Percentiles rank a stretch among this genome's conserved stretches.
phyloP scores from a whole-genome alignment of 83 land plant genomes.

The Picea abies region DNA sequence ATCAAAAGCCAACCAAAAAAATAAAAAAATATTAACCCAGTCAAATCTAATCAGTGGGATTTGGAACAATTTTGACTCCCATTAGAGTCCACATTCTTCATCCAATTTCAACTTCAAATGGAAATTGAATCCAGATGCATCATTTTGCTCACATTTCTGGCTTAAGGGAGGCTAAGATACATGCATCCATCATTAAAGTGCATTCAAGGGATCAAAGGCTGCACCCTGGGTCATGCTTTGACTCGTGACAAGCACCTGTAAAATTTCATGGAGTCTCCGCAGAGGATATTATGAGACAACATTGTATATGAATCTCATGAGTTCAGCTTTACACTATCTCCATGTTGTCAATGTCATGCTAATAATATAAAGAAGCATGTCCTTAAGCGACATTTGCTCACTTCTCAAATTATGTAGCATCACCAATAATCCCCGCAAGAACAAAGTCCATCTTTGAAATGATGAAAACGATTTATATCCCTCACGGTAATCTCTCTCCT shows the following conservation, averaged over 20 bases:
- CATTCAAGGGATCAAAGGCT: background rate
- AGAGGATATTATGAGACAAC: background rate
- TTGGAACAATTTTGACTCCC: background rate
- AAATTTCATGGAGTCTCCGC: background rate
- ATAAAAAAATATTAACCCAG: background rate
- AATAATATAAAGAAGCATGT: too few species aligned
- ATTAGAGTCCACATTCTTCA: too few species aligned
- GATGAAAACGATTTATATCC: conserved; percentile 11
- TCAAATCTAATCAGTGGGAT: too few species aligned
- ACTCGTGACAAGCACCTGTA: background rate
- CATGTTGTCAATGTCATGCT: too few species aligned
- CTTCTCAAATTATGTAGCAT: background rate
- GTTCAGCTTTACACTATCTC: background rate
- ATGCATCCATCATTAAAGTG: background rate
- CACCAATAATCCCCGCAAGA: conserved; percentile 13
- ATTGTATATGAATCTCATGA: background rate
- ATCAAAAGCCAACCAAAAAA: too few species aligned
- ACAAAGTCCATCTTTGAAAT: background rate
- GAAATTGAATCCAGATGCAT: background rate
- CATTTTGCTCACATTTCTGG: background rate
- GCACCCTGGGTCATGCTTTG: background rate
- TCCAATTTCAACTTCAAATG: background rate
- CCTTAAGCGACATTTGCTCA: background rate
- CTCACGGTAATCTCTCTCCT: background rate
- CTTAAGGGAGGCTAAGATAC: background rate